phyloP scores from a whole-genome alignment of 1,139 yeast genomes.

The Blastobotrys apis region DNA sequence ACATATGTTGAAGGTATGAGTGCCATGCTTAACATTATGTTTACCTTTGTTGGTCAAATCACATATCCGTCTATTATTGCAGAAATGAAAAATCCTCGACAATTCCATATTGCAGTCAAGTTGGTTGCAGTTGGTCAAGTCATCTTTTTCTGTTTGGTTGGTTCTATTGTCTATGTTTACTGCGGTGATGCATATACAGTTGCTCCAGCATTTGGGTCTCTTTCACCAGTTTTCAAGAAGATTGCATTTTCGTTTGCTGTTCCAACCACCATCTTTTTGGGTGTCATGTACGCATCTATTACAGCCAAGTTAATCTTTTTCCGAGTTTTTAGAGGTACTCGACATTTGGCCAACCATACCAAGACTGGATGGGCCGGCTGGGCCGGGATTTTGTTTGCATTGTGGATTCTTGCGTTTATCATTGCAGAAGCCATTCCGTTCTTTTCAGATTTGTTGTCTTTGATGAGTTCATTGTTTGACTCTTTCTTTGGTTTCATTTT shows the following conservation, averaged over 20 bases:
- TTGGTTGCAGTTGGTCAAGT: constrained; percentile 50
- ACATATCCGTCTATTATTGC: constrained; percentile 59
- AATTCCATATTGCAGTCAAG: constrained; percentile 53
- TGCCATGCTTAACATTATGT: constrained; percentile 55
- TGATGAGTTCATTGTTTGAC: constrained; percentile 61
- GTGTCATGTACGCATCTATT: constrained; percentile 52
- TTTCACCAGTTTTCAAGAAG: constrained; percentile 45
- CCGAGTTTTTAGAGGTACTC: constrained; percentile 41
- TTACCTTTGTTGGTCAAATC: constrained; percentile 61
- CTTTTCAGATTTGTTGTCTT: constrained; percentile 52
- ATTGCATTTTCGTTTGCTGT: constrained; percentile 58
- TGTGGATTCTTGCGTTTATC: constrained; percentile 54
- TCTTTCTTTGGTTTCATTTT: constrained; percentile 64
- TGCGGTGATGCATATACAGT: constrained; percentile 53
- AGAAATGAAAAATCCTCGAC: constrained; percentile 55
- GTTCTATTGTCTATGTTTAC: constrained; percentile 53
- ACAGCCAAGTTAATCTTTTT: constrained; percentile 50
- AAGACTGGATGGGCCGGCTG: constrained; percentile 51
- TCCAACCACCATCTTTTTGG: constrained; percentile 55
- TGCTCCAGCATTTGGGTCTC: constrained; percentile 58
- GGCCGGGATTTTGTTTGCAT: constrained; percentile 41
- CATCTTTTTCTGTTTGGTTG: constrained; percentile 49
- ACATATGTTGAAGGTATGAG: constrained; percentile 52
- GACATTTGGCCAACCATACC: constrained; percentile 48
- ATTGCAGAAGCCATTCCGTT: constrained; percentile 63